Base-by-base conservation (phyloP, 768 basidiomycete genomes). In the Pleurotus tuber-regium region DNA sequence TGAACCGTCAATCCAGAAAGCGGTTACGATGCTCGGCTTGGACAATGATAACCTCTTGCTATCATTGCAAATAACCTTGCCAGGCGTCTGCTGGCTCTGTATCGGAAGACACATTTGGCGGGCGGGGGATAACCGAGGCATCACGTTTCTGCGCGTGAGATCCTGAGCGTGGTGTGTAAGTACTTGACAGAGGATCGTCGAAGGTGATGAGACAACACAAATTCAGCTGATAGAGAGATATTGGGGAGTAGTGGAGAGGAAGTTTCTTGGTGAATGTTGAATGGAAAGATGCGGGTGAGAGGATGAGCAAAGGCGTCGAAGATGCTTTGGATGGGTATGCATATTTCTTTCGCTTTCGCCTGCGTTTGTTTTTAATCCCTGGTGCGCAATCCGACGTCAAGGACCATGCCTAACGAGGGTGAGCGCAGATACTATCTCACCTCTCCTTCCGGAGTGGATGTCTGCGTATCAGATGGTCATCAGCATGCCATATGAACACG, bases 61-160 rank as follows among this genome's bases (percentile, higher is more conserved):
- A 89, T 89, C 89, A 92, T 44, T 79, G 72, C 87, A 87, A 60
- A 89, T 87, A 47, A 89, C 87, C 64, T 82, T 81, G 30, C 80
- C 85, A 2, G 88, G 83, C 43, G 89, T 82, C 58, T 83, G 82
- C 64, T 87, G 80, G 59, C 80, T 83, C 26, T 78, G 76, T 65
- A 90, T 87, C 69, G 59, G 90, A 90, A 70, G 90, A 91, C 53
- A 88, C 88, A 68, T 89, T 91, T 21, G 88, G 88, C 6, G 89
- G 88, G 42, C 89, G 83, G 35, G 88, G 89, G 66, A 90, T 91
- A 66, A 89, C 84, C 2, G 79, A 80, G 50, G 84, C 79, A 59
- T 86, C 83, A 49, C 83, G 79, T 61, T 80, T 79, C 72, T 81
- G 85, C 52, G 73, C 75, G 61, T 86, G 83, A 51, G 74, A 77